Conservation (phyloP, 257 asterid species). For the Plantago elongata region DNA sequence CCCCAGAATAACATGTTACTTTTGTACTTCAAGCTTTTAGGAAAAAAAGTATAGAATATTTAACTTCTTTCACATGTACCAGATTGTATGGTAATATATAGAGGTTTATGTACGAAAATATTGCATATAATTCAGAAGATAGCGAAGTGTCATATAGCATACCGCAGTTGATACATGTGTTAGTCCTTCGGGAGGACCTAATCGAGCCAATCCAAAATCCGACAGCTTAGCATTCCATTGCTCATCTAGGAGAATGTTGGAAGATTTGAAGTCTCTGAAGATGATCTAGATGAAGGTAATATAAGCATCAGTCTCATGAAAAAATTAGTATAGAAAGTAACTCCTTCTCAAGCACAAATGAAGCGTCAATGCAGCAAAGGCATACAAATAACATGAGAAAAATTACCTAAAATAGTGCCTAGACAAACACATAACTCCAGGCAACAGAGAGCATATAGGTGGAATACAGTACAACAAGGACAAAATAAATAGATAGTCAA, state of each 20-base stretch:
- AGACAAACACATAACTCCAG: too few relatives aligned
- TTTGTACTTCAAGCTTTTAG: not conserved
- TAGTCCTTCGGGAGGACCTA: constrained; percentile 66
- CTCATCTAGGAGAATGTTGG: constrained; percentile 62
- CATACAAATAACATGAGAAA: too few relatives aligned
- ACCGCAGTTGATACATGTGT: constrained; percentile 69
- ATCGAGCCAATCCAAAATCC: constrained; percentile 68
- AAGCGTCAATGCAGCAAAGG: too few relatives aligned
- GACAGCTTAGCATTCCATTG: constrained; percentile 70
- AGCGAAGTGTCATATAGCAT: constrained; percentile 17
- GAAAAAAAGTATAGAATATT: not conserved
- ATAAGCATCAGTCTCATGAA: constrained; percentile 6
- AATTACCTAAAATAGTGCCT: too few relatives aligned
- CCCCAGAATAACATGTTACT: too few relatives aligned
- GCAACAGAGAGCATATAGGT: not conserved
- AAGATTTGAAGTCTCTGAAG: constrained; percentile 62
- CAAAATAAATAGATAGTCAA: not conserved
- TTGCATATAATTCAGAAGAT: constrained; percentile 14
- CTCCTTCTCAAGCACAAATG: not conserved
- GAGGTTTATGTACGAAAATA: not conserved
- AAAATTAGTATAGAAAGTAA: too few relatives aligned
- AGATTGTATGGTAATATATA: not conserved
- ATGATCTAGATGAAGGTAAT: constrained; percentile 40
- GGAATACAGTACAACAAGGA: not conserved
- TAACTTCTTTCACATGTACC: not conserved